phyloP scores from a whole-genome alignment of 331 rosid species.

The Cydonia oblonga region DNA sequence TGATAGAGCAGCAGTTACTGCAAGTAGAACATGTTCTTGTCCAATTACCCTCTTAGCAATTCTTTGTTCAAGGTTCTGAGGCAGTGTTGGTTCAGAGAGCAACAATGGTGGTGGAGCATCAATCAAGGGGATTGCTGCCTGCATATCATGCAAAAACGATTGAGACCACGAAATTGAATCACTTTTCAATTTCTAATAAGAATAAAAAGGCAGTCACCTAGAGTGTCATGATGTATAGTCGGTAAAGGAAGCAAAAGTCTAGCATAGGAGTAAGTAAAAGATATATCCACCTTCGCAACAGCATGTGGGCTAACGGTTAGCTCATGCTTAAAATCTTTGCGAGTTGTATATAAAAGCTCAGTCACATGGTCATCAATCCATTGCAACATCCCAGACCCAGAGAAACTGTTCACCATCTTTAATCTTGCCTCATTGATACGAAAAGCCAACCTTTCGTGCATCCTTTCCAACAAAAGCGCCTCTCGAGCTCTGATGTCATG shows the following conservation, averaged over 20 bases:
- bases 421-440: constrained; percentile 3
- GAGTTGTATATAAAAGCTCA: constrained; percentile 11
- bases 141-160: not conserved
- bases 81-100: not conserved
- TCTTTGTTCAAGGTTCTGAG: constrained; percentile 12
- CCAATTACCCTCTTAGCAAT: constrained; percentile 10
- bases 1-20: constrained; percentile 10
- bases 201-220: not conserved
- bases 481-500: constrained; percentile 14
- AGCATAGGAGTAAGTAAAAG: not conserved
- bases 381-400: constrained; percentile 7
- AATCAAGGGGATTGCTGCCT: constrained; percentile 1
- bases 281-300: not conserved
- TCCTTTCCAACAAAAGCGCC: constrained; percentile 13
- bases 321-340: constrained; percentile 13
- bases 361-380: constrained; percentile 17
- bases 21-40: constrained; percentile 9
- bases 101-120: constrained; percentile 3
- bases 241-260: not conserved
- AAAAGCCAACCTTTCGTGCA: constrained; percentile 6
- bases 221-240: not conserved
- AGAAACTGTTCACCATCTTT: not conserved
- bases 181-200: not conserved
- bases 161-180: not conserved
- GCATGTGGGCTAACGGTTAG: constrained; percentile 1